A percentile compares a stretch with the other conserved stretches of the same genome.
phyloP scores from a whole-genome alignment of 805 yeast genomes.

The Saccharomycopsis capsularis region DNA sequence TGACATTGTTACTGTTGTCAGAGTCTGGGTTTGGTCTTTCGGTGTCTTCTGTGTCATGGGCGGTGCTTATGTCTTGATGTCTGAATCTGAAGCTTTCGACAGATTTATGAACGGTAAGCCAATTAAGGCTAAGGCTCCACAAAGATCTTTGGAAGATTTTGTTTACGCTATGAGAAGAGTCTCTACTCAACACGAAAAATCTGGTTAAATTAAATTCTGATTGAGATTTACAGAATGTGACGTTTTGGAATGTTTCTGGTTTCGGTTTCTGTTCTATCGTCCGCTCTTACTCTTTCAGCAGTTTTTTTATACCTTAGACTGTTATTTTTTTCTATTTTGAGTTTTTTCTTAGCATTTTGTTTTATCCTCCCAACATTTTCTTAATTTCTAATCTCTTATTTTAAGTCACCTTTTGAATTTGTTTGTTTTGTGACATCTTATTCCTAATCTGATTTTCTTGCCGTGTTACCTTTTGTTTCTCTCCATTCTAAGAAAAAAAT shows the following conservation, averaged over 20 bases:
- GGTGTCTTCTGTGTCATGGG: constrained; percentile 96
- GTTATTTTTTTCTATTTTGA: not conserved
- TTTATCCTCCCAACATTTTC: no score
- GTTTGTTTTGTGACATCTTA: no score
- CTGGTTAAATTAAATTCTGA: constrained; percentile 45
- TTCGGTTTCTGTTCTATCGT: not conserved
- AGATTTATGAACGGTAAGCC: constrained; percentile 74
- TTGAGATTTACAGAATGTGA: constrained; percentile 4
- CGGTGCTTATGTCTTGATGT: constrained; percentile 94
- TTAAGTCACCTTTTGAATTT: no score
- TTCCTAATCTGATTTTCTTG: no score
- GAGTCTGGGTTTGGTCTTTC: constrained; percentile 93
- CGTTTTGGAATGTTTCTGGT: not conserved
- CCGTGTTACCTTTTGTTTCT: no score
- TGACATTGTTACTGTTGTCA: constrained; percentile 88
- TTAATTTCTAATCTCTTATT: no score
- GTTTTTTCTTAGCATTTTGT: no score
- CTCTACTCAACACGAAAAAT: constrained; percentile 83
- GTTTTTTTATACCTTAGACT: not conserved
- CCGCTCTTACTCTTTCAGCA: not conserved
- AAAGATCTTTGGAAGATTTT: constrained; percentile 78
- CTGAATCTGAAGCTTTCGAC: constrained; percentile 72
- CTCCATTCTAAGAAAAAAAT: no score
- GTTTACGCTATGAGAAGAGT: constrained; percentile 83
- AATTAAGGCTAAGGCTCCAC: constrained; percentile 45